phyloP scores from a whole-genome alignment of 345 rosid genomes.

The Gossypium mustelinum region DNA sequence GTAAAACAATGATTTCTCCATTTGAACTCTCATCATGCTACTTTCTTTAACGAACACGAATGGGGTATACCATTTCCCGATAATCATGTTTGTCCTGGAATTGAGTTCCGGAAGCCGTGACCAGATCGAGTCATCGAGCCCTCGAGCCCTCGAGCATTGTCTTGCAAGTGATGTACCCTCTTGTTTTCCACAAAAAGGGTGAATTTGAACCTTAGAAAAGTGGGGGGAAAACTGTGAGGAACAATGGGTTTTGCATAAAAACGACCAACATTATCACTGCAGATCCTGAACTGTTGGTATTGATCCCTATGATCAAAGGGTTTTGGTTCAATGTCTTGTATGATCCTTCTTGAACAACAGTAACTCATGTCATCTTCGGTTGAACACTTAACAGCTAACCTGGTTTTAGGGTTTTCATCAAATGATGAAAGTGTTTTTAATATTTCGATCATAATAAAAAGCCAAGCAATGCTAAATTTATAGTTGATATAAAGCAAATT shows the following conservation, averaged over 20 bases:
- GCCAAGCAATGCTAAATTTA: no score
- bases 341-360: neutral
- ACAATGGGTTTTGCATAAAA: conserved; percentile 48
- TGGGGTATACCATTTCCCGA: conserved; percentile 74
- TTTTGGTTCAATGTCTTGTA: conserved; percentile 41
- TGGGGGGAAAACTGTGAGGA: conserved; percentile 48
- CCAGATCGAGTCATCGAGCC: conserved; percentile 48
- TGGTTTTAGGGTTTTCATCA: conserved; percentile 6
- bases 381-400: conserved; percentile 49
- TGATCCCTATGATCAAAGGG: conserved; percentile 53
- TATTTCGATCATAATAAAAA: neutral
- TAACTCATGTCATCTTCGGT: conserved; percentile 36
- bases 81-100: conserved; percentile 31
- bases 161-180: conserved; percentile 28
- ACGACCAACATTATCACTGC: conserved; percentile 28
- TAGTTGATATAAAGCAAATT: no score
- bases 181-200: neutral
- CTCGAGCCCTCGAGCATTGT: conserved; percentile 71
- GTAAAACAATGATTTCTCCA: conserved; percentile 52
- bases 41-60: conserved; percentile 48
- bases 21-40: conserved; percentile 31
- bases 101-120: conserved; percentile 40
- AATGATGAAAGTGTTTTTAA: neutral
- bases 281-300: conserved; percentile 50
- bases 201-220: conserved; percentile 49